Evolutionary conservation across 495 filamentous ascomycete genomes (phyloP), one percentile per base, ranked within the genome.

Genomic region (Astrothelium subdiscretum): DNA sequence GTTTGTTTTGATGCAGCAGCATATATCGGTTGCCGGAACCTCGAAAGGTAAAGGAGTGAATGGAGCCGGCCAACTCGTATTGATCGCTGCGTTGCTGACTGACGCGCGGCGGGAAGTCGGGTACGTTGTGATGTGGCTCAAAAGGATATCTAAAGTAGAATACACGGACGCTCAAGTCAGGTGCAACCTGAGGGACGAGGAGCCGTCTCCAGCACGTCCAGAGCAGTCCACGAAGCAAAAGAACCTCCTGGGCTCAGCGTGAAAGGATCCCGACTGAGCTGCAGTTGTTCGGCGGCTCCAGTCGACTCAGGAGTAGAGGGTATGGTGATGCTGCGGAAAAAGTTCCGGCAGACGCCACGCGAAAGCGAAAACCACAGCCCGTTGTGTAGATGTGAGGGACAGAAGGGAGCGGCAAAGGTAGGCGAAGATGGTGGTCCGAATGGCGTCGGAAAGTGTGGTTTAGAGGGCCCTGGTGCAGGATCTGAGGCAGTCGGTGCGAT

Each of bases 1-100:
- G 52, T 58, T 40, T 66, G 58, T 59, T 52, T 57, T 65, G 59
- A 29, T 43, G 31, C 59, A 61, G 65, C 66, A 62, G 63, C 67
- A 59, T 58, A 35, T 59, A 62, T 68, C 63, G 68, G 52, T 67
- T 68, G 66, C 67, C 67, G 69, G 68, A 66, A 66, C 69, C 65
- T 67, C 65, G 66, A 64, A 63, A 64, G 68, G 59, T 42, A 32
- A 59, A 59, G 57, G 57, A 59, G 26, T 59, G 31, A 32, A 35
- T 26, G 31, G 57, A 31, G 12, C 31, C 57, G 27, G 57, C 27
- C 57, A 54, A 8, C 12, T 54, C 24, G 5, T 27, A 24, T 54
- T 20, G 29, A 54, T 54, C 24, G 48, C 48, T 54, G 48, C 48
- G 48, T 26, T 54, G 48, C 48, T 54, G 48, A 54, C 48, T 54